These are phyloP conservation scores for Aureobasidium uvarum DNA, from an alignment of 2,329 filamentous ascomycete genomes.

Conservation along the genomic window DNA sequence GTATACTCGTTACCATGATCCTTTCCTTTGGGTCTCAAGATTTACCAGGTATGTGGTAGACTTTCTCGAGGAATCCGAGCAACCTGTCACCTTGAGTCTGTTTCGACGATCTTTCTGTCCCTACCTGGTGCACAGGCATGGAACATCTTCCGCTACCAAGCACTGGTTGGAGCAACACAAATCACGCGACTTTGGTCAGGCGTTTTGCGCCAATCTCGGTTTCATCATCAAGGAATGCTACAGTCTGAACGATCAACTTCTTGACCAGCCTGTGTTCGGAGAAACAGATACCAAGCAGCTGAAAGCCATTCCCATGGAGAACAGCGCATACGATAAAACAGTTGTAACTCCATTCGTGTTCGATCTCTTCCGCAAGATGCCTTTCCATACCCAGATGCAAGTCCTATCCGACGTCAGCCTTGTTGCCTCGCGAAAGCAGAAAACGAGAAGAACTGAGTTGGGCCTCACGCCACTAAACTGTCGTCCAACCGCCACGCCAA, in stretches of 20 bases:
- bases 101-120: slow-evolving; percentile 59
- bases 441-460: slow-evolving; percentile 24
- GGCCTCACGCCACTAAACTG: slow-evolving; percentile 32
- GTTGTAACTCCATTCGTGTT: slow-evolving; percentile 69
- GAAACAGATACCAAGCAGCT: slow-evolving; percentile 38
- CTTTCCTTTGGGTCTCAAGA: slow-evolving; percentile 69
- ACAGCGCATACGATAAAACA: slow-evolving; percentile 45
- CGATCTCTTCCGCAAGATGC: slow-evolving; percentile 62
- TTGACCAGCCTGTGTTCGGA: slow-evolving; percentile 40
- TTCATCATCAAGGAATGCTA: slow-evolving; percentile 66
- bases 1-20: slow-evolving; percentile 61
- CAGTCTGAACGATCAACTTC: slow-evolving; percentile 45
- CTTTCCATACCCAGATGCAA: slow-evolving; percentile 56
- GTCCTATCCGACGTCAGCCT: slow-evolving; percentile 29
- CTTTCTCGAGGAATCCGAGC: slow-evolving; percentile 49
- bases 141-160: slow-evolving; percentile 44
- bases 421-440: slow-evolving; percentile 34
- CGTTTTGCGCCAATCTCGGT: slow-evolving; percentile 58
- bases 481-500: neutral
- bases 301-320: slow-evolving; percentile 34
- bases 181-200: slow-evolving; percentile 60
- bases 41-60: slow-evolving; percentile 71
- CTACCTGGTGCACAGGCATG: slow-evolving; percentile 57
- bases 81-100: slow-evolving; percentile 51
- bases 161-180: slow-evolving; percentile 56